Percentiles rank a stretch among this genome's conserved stretches.
Conservation (phyloP, 2,329 filamentous ascomycete species). For the Diaporthe sp. region DNA sequence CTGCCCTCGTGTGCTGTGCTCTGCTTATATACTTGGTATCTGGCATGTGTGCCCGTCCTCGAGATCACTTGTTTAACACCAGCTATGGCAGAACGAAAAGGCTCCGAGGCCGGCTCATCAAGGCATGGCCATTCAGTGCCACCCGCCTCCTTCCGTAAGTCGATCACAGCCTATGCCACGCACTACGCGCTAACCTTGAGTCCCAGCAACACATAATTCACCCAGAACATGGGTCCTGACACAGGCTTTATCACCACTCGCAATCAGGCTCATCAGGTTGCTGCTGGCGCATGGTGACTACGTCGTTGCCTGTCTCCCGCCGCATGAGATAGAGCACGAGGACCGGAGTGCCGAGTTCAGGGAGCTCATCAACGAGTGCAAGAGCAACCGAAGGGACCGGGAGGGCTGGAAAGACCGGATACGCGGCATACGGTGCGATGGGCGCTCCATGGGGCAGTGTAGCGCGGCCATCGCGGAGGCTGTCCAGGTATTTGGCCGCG, state of each 20-base stretch:
- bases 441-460: slow-evolving; percentile 76
- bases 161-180: slow-evolving; percentile 28
- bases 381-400: slow-evolving; percentile 72
- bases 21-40: slow-evolving; percentile 27
- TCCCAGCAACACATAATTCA: slow-evolving; percentile 74
- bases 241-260: slow-evolving; percentile 85
- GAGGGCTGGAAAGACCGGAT: slow-evolving; percentile 88
- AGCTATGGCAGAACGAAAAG: slow-evolving; percentile 61
- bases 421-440: slow-evolving; percentile 74
- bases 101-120: slow-evolving; percentile 57
- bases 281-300: slow-evolving; percentile 93
- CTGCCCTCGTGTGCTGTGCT: slow-evolving; percentile 7
- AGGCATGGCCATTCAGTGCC: slow-evolving; percentile 60
- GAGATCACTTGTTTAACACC: slow-evolving; percentile 38
- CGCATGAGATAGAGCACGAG: slow-evolving; percentile 82
- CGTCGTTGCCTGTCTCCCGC: slow-evolving; percentile 86
- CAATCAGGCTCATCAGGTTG: slow-evolving; percentile 83
- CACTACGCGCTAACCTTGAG: slow-evolving; percentile 51
- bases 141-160: slow-evolving; percentile 67
- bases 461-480: slow-evolving; percentile 90
- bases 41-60: slow-evolving; percentile 35
- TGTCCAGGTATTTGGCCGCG: slow-evolving; percentile 83
- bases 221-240: slow-evolving; percentile 96
- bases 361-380: slow-evolving; percentile 80
- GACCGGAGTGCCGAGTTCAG: slow-evolving; percentile 84